phyloP scores from a whole-genome alignment of 164 flowering plant genomes.

The Pachysandra terminalis region DNA sequence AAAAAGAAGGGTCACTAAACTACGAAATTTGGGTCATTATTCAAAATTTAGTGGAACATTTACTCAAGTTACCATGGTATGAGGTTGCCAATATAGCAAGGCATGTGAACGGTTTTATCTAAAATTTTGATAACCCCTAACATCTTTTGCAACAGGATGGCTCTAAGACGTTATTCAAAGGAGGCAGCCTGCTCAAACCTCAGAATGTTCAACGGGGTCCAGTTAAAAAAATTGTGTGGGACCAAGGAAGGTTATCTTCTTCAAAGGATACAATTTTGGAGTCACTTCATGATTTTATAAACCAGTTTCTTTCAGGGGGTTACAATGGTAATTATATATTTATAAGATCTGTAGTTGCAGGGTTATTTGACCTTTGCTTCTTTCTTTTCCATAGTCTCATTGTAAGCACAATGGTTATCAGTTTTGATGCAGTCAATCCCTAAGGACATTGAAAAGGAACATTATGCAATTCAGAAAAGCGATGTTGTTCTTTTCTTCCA shows the following conservation, averaged over 20 bases:
- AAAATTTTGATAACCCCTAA: slow-evolving; percentile 4
- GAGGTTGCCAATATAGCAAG: slow-evolving; percentile 10
- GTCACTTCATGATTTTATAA: slow-evolving; percentile 60
- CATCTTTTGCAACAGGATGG: slow-evolving; percentile 67
- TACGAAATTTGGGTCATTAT: slow-evolving; percentile 41
- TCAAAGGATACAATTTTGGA: slow-evolving; percentile 45
- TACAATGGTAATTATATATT: slow-evolving; percentile 64
- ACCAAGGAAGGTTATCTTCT: slow-evolving; percentile 48
- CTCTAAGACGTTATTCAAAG: slow-evolving; percentile 67
- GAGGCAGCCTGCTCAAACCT: slow-evolving; percentile 44
- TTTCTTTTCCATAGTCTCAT: slow-evolving; percentile 12
- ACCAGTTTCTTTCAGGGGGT: slow-evolving; percentile 81
- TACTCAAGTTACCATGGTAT: slow-evolving; percentile 67
- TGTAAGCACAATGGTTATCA: slow-evolving; percentile 21
- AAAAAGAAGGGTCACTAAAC: slow-evolving; percentile 53
- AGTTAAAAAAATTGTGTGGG: slow-evolving; percentile 56
- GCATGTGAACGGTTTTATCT: not conserved
- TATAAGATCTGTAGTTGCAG: not conserved
- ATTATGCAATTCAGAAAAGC: slow-evolving; percentile 54
- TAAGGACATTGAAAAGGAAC: slow-evolving; percentile 83
- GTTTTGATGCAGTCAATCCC: slow-evolving; percentile 84
- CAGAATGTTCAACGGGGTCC: slow-evolving; percentile 56
- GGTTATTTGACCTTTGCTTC: slow-evolving; percentile 1
- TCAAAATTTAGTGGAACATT: slow-evolving; percentile 84
- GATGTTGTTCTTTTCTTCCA: slow-evolving; percentile 75